Percentiles rank a stretch among this genome's conserved stretches.
These are phyloP conservation scores for Oryza glaberrima DNA, from an alignment of 176 grass and related monocot species.

Conservation along the genomic window DNA sequence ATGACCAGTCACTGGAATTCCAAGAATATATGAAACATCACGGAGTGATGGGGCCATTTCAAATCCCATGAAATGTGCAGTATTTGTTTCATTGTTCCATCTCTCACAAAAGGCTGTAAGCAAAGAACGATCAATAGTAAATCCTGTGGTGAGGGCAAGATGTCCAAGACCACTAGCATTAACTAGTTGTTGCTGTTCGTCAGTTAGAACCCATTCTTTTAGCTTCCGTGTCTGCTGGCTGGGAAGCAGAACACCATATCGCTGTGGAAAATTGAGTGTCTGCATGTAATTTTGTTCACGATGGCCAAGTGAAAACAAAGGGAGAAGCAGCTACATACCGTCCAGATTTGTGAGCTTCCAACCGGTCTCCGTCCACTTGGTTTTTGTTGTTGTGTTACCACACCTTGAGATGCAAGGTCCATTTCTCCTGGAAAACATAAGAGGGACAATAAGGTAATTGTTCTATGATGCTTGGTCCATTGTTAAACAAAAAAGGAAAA, in stretches of 20 bases:
- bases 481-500: neutral
- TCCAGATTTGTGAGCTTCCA: slow-evolving; percentile 62
- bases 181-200: slow-evolving; percentile 55
- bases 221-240: slow-evolving; percentile 68
- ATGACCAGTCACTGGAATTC: slow-evolving; percentile 63
- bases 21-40: slow-evolving; percentile 64
- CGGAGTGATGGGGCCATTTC: slow-evolving; percentile 62
- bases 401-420: slow-evolving; percentile 37
- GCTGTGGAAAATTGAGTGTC: slow-evolving; percentile 37
- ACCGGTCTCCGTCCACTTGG: slow-evolving; percentile 47
- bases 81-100: slow-evolving; percentile 72
- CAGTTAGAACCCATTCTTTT: slow-evolving; percentile 66
- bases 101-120: slow-evolving; percentile 64
- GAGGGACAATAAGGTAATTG: neutral
- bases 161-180: slow-evolving; percentile 68
- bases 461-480: neutral
- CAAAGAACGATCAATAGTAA: slow-evolving; percentile 65
- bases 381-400: slow-evolving; percentile 44
- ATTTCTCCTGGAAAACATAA: slow-evolving; percentile 55
- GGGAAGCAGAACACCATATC: slow-evolving; percentile 62
- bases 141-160: slow-evolving; percentile 64
- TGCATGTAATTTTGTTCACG: slow-evolving; percentile 29
- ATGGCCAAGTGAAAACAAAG: slow-evolving; percentile 2
- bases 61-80: slow-evolving; percentile 65
- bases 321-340: slow-evolving; percentile 40